These are phyloP conservation scores for Santalum album DNA, from an alignment of 164 flowering plant genomes.

Conservation along the genomic window DNA sequence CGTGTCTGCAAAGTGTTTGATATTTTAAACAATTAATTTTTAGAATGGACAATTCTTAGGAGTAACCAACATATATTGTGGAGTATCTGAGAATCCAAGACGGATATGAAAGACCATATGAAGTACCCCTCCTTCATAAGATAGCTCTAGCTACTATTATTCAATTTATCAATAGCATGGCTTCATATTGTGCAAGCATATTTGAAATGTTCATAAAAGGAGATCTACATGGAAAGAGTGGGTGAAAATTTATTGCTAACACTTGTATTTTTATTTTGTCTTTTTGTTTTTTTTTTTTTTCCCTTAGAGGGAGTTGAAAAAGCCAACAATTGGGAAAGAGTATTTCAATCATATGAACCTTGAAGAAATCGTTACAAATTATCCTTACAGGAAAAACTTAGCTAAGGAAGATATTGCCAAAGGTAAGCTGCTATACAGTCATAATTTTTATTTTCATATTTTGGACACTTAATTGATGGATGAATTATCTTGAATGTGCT, in stretches of 20 bases:
- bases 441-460: background rate
- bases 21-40: too few relatives aligned
- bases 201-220: background rate
- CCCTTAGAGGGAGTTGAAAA: constrained; percentile 74
- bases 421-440: constrained; percentile 38
- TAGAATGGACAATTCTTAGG: too few relatives aligned
- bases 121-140: too few relatives aligned
- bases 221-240: too few relatives aligned
- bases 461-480: constrained; percentile 7
- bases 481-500: constrained; percentile 9
- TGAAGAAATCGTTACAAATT: constrained; percentile 68
- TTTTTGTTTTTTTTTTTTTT: constrained; percentile 9
- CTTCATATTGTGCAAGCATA: background rate
- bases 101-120: too few relatives aligned
- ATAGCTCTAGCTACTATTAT: background rate
- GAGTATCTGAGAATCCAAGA: too few relatives aligned
- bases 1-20: too few relatives aligned
- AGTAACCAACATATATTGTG: too few relatives aligned
- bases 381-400: constrained; percentile 72
- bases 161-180: background rate
- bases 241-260: too few relatives aligned
- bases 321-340: constrained; percentile 80
- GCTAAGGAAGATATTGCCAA: constrained; percentile 60
- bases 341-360: constrained; percentile 80
- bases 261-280: too few relatives aligned